Base-by-base conservation (phyloP, 2,329 filamentous ascomycete genomes). In the Aspergillus floridensis region DNA sequence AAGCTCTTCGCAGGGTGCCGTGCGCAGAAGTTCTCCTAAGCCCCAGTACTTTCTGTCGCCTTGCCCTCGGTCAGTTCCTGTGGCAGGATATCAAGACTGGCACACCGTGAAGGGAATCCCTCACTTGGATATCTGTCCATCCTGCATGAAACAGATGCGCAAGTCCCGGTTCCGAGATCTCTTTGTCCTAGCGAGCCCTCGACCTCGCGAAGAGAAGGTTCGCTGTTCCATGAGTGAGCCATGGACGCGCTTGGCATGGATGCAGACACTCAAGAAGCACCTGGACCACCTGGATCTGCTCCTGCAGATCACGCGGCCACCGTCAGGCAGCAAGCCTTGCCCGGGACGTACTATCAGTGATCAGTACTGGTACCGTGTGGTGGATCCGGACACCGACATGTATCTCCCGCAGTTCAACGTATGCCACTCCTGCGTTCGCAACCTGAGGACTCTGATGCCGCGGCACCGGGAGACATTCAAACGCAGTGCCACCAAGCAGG, bases 201-300 rank as follows among this genome's bases (percentile, higher is more conserved):
- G 86, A 16, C 80, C 85, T 4, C 78, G 82, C 2, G 82, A 84
- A 14, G 79, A 81, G 46, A 81, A 84, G 49, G 81, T 90, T 7
- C 80, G 83, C 49, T 98, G 93, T 76, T 88, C 92, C 64, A 91
- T 97, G 74, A 91, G 90, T 31, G 83, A 86, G 12, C 85, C 88
- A 0, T 97, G 92, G 91, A 88, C 91, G 67, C 87, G 91, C 29
- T 86, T 96, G 44, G 92, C 92, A 0, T 96, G 90, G 86, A 81
- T 93, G 3, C 81, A 96, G 63, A 93, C 88, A 2, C 78, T 90
- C 55, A 92, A 92, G 73, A 85, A 91, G 65, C 77, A 85, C 12
- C 80, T 84, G 19, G 80, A 83, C 3, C 86, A 91, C 64, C 77
- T 95, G 46, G 83, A 84, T 12, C 77, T 96, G 5, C 81, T 97